Evolutionary conservation across 345 rosid genomes (phyloP), one percentile per base, ranked within the genome.

Genomic region (Trapa bicornis): DNA sequence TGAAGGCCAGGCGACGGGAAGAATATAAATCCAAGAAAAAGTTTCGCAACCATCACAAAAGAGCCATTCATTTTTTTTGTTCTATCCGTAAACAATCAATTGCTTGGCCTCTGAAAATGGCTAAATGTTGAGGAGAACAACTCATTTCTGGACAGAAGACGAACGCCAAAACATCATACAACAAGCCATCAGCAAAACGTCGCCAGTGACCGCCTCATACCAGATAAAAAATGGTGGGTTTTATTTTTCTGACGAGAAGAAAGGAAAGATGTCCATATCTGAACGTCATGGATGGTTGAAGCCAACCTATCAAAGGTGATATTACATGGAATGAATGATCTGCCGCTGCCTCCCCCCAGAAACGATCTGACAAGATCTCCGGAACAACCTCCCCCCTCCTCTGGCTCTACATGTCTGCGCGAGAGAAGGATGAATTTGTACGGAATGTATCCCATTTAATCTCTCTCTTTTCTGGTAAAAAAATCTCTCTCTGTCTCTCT

Each of bases 101-200:
- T 4, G 10, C 33, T 4, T 54, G 35, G 6, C 60, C 29, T 58
- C 22, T 29, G 3, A 17, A 58, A 58, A 58, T 6, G 37, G 38
- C 12, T 37, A 45, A 7, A 45, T 45, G 1, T 7, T 11, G 48
- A 45, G 48, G 48, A 45, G 48, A 45, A 35, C 12, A 58, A 11
- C 7, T 37, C 37, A 32, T 32, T 32, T 58, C 63, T 32, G 8
- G 63, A 58, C 63, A 58, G 15, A 29, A 0, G 32, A 11, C 11
- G 38, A 58, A 58, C 63, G 7, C 63, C 37, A 58, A 7, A 58
- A 58, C 63, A 32, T 58, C 63, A 58, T 58, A 35, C 60, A n/a
- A n/a, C 6, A 5, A 58, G 4, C 15, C 62, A 58, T 32, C 62
- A 22, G 11, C 62, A 17, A 54, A 45, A 9, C 35, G 6, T 22